phyloP scores from a whole-genome alignment of 192 early-diverging fungal species.

The Coemansia sp. region DNA sequence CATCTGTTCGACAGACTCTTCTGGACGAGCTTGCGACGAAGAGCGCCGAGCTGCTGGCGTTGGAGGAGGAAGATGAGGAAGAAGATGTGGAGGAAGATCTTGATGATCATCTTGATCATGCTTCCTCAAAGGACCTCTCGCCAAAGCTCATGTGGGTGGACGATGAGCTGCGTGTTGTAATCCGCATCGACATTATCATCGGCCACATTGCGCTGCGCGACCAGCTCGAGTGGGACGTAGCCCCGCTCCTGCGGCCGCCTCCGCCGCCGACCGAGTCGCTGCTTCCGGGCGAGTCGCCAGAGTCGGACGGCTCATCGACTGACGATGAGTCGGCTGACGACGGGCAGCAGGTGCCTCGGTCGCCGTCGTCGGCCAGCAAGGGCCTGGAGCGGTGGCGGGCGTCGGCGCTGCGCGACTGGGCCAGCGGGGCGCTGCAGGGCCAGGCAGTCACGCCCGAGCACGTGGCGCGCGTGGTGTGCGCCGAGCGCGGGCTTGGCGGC shows the following conservation, averaged over 20 bases:
- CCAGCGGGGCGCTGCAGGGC: constrained; percentile 28
- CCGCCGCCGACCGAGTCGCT: neutral
- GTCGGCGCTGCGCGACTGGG: constrained; percentile 24
- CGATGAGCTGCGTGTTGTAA: constrained; percentile 75
- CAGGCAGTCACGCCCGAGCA: constrained; percentile 68
- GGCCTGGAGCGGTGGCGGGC: neutral
- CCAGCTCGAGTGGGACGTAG: constrained; percentile 94
- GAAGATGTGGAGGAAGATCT: neutral
- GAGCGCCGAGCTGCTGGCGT: neutral
- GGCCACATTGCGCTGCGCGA: constrained; percentile 83
- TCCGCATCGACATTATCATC: constrained; percentile 90
- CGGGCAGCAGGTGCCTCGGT: constrained; percentile 11
- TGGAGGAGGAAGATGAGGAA: neutral
- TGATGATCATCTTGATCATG: neutral
- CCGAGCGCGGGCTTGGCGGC: constrained; percentile 76
- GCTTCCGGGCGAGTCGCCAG: neutral
- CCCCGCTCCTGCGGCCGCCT: constrained; percentile 49
- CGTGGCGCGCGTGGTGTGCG: constrained; percentile 81
- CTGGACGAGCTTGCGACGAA: constrained; percentile 17
- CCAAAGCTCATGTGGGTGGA: constrained; percentile 34
- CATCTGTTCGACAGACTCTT: constrained; percentile 26
- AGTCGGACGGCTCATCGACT: neutral
- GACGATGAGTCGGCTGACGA: neutral
- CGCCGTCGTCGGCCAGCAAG: neutral
- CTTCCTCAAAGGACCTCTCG: neutral